A percentile compares a stretch with the other conserved stretches of the same genome.
Conservation (phyloP, 1,284 basidiomycete genomes). For the Leccinum proximum region DNA sequence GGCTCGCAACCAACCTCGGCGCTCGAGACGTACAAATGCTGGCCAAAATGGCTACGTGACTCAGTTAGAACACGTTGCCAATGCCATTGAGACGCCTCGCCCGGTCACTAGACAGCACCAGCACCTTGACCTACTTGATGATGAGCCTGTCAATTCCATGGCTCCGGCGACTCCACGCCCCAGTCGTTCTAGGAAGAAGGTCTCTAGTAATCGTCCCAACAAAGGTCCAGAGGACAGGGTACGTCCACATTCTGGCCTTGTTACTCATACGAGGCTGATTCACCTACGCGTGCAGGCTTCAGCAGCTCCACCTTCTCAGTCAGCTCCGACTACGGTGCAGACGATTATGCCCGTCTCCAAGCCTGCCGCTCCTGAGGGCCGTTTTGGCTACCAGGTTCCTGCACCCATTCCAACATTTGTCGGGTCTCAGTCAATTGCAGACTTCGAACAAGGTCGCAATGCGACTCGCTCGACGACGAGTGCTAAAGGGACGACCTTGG, state of each 20-base stretch:
- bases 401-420: neutral
- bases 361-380: neutral
- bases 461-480: neutral
- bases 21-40: neutral
- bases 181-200: neutral
- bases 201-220: slow-evolving; percentile 45
- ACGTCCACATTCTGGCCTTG: neutral
- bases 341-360: neutral
- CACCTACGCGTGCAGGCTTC: slow-evolving; percentile 32
- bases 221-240: slow-evolving; percentile 39
- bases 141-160: neutral
- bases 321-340: slow-evolving; percentile 40
- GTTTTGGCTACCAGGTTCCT: neutral
- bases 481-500: too few species aligned
- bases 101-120: neutral
- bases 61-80: neutral
- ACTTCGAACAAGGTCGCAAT: neutral
- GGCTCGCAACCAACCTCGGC: neutral
- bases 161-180: neutral
- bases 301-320: slow-evolving; percentile 50
- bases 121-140: neutral
- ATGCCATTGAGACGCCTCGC: neutral
- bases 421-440: neutral
- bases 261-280: neutral
- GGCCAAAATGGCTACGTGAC: neutral